Base-by-base conservation (phyloP, 371 early-diverging fungal species). In the Apophysomyces sp. region DNA sequence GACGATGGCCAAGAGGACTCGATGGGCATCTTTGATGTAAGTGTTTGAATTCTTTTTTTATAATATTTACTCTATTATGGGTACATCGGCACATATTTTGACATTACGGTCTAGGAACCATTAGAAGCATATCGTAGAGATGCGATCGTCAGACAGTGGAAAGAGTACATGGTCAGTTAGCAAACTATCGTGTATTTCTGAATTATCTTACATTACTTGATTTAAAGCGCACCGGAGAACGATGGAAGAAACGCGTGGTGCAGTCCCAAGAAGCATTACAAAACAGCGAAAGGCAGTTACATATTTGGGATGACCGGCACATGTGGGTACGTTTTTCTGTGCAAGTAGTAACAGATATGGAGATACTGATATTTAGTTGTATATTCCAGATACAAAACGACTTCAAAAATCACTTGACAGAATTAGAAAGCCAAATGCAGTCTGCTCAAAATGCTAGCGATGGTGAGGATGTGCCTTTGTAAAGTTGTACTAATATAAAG, bases 91-190 rank as follows among this genome's bases (percentile, higher is more conserved):
- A 9, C 18, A 21, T 58, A 30, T 18, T 28, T 41, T 27, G 16
- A 32, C 28, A 54, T 51, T 13, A 8, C 32, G 11, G 15, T 49
- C 16, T 59, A 69, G 69, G 62, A 64, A 52, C 60, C 68, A 4
- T 63, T 63, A 16, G 65, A 69, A 29, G 52, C 36, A 15, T 64
- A 60, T 32, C 57, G 69, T 12, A 51, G 55, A 51, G 69, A 69
- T 44, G 69, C 69, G 36, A 65, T 65, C 28, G 37, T 59, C 15
- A 52, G 69, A 55, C 69, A 69, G 55, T 64, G 65, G 69, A 65
- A 61, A 55, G 69, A 69, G 51, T 69, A 69, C 34, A 59, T 53
- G 69, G 69, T 65, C 64, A 66, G 58, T 18, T 16, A 34, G 12
- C 36, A 26, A 27, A 0, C 16, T 24, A 26, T 31, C 39, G 29